These are phyloP conservation scores for Plasmodium relictum DNA, from an alignment of 169 alveolate species.

Conservation along the genomic window DNA sequence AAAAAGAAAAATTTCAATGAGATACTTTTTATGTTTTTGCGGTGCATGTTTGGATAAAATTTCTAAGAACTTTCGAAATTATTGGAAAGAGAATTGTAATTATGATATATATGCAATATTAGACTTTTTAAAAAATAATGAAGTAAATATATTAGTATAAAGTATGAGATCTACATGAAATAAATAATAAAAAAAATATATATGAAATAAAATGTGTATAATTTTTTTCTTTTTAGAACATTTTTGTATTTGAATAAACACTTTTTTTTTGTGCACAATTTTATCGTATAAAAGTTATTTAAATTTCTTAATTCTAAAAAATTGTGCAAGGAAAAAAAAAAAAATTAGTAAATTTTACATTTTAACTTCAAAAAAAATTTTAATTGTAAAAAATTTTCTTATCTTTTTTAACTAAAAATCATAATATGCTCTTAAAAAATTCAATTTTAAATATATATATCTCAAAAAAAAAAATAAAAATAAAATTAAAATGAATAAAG, in stretches of 20 bases:
- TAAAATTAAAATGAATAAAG: too few species aligned
- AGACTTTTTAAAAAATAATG: not conserved
- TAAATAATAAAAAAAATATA: not conserved
- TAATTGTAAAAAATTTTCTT: too few species aligned
- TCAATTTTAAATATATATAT: too few species aligned
- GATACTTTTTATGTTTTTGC: conserved; percentile 8
- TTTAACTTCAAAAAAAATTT: too few species aligned
- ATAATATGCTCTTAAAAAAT: too few species aligned
- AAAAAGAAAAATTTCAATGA: conserved; percentile 3
- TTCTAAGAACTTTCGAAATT: conserved; percentile 8
- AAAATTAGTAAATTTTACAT: not conserved
- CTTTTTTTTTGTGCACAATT: conserved; percentile 4
- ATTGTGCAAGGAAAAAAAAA: conserved; percentile 4
- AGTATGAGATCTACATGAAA: not conserved
- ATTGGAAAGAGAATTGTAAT: not conserved
- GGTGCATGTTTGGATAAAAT: conserved; percentile 15
- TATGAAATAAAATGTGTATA: not conserved
- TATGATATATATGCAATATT: not conserved
- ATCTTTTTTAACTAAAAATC: too few species aligned
- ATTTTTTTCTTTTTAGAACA: not conserved
- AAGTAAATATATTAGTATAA: not conserved
- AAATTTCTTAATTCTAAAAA: conserved; percentile 8
- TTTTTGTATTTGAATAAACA: not conserved
- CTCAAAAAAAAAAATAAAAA: too few species aligned
- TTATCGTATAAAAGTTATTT: not conserved